A percentile compares a stretch with the other conserved stretches of the same genome.
Evolutionary conservation across 2,329 filamentous ascomycete genomes (phyloP).

Genomic region (Lachnellula subtilissima): DNA sequence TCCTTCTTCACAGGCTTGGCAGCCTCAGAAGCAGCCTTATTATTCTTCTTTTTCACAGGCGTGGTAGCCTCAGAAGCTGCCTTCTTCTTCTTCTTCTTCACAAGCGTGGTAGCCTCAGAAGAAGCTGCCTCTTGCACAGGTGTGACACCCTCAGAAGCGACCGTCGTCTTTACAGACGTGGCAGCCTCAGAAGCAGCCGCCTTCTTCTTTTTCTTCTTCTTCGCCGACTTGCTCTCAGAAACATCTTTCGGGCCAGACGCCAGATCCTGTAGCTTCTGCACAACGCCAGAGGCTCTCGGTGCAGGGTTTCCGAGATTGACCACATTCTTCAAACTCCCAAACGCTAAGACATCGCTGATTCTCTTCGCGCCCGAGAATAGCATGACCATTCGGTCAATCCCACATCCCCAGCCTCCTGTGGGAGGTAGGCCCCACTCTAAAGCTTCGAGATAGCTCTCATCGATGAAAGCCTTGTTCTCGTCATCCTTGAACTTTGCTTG

Average conservation of each 20-base stretch:
- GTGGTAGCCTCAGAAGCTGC: neutral
- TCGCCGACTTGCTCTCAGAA: neutral
- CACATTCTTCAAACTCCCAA: constrained; percentile 75
- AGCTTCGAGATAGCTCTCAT: constrained; percentile 75
- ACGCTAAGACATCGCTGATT: constrained; percentile 82
- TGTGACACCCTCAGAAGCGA: too few relatives aligned
- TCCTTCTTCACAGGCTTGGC: neutral
- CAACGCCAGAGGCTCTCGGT: neutral
- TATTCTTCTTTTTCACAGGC: too few relatives aligned
- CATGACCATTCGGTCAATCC: constrained; percentile 89
- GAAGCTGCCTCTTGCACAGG: neutral
- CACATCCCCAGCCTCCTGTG: constrained; percentile 94
- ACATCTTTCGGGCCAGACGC: neutral
- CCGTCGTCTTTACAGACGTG: neutral
- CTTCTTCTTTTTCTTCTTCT: neutral
- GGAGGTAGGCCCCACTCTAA: constrained; percentile 89
- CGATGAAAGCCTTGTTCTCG: constrained; percentile 31
- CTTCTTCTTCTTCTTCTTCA: neutral
- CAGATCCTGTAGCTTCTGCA: neutral
- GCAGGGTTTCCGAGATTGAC: constrained; percentile 39
- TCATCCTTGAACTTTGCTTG: constrained; percentile 42
- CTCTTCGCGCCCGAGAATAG: constrained; percentile 72
- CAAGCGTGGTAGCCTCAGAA: neutral
- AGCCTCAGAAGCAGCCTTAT: neutral
- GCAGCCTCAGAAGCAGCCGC: neutral